These are phyloP conservation scores for Laetiporus sulphureus DNA, from an alignment of 1,284 basidiomycete genomes.

Conservation along the genomic window DNA sequence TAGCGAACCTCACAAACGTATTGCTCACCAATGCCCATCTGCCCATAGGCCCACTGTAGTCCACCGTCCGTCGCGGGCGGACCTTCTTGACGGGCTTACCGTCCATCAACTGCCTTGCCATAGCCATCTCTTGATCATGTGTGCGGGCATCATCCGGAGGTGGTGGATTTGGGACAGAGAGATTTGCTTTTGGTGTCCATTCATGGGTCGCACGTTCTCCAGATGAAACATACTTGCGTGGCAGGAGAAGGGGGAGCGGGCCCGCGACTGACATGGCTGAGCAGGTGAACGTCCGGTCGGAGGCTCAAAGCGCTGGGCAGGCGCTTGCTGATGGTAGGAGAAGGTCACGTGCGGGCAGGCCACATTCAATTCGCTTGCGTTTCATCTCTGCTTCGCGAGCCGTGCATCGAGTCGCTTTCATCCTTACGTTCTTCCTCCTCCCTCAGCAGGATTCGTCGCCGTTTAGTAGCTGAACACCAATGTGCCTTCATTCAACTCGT, in stretches of 20 bases:
- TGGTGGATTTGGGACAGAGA: slow-evolving; percentile 54
- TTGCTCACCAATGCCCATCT: slow-evolving; percentile 73
- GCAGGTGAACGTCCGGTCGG: background rate
- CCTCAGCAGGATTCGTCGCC: no score
- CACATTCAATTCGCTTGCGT: no score
- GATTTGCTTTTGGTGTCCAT: slow-evolving; percentile 40
- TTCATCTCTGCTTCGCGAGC: no score
- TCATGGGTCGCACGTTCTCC: slow-evolving; percentile 12
- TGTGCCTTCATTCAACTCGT: no score
- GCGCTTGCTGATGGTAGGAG: no score
- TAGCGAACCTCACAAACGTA: background rate
- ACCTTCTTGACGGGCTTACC: slow-evolving; percentile 84
- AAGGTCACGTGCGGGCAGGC: no score
- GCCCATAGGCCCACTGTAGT: slow-evolving; percentile 85
- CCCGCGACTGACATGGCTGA: slow-evolving; percentile 9
- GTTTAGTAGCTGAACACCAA: no score
- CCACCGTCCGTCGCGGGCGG: slow-evolving; percentile 87
- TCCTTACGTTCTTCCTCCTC: no score
- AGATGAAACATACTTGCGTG: slow-evolving; percentile 8
- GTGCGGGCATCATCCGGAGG: slow-evolving; percentile 70
- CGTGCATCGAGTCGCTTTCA: no score
- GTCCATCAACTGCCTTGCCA: slow-evolving; percentile 58
- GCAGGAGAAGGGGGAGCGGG: slow-evolving; percentile 17
- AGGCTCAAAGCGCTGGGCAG: no score
- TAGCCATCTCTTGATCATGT: slow-evolving; percentile 74